Evolutionary conservation across 345 rosid species (phyloP).

Genomic region (Populus simonii): DNA sequence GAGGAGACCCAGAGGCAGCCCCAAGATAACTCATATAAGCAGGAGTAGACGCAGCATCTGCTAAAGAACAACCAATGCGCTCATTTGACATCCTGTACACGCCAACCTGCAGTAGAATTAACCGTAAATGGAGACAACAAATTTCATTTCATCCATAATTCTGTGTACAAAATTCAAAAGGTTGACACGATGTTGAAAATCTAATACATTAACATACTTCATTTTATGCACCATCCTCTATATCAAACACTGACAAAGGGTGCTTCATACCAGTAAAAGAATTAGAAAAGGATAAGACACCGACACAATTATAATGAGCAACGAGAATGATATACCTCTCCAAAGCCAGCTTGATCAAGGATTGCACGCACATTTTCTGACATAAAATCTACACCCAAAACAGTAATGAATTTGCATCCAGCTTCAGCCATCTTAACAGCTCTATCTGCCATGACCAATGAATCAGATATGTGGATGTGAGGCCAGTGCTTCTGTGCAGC

Average conservation of each 20-base stretch:
- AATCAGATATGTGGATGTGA: slow-evolving; percentile 86
- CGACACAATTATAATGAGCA: no score
- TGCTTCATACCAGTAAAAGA: background rate
- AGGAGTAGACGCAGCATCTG: slow-evolving; percentile 92
- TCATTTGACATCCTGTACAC: slow-evolving; percentile 93
- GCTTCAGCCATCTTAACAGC: slow-evolving; percentile 93
- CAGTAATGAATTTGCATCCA: slow-evolving; percentile 83
- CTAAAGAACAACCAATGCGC: slow-evolving; percentile 89
- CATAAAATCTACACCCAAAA: slow-evolving; percentile 98
- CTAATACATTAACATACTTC: background rate
- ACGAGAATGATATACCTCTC: slow-evolving; percentile 42
- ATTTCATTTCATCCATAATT: background rate
- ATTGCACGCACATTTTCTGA: slow-evolving; percentile 95
- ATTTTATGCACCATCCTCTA: background rate
- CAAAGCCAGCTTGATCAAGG: slow-evolving; percentile 90
- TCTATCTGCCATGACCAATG: slow-evolving; percentile 93
- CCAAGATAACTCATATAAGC: slow-evolving; percentile 75
- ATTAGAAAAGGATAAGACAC: background rate
- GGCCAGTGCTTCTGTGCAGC: slow-evolving; percentile 94
- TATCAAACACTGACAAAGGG: background rate
- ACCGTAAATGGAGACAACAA: background rate
- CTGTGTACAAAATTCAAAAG: background rate
- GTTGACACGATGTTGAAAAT: background rate
- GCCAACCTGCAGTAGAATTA: slow-evolving; percentile 53
- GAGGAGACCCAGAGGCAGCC: slow-evolving; percentile 57